These are phyloP conservation scores for Coemansia sp. DNA, from an alignment of 192 early-diverging fungal genomes.

Conservation along the genomic window DNA sequence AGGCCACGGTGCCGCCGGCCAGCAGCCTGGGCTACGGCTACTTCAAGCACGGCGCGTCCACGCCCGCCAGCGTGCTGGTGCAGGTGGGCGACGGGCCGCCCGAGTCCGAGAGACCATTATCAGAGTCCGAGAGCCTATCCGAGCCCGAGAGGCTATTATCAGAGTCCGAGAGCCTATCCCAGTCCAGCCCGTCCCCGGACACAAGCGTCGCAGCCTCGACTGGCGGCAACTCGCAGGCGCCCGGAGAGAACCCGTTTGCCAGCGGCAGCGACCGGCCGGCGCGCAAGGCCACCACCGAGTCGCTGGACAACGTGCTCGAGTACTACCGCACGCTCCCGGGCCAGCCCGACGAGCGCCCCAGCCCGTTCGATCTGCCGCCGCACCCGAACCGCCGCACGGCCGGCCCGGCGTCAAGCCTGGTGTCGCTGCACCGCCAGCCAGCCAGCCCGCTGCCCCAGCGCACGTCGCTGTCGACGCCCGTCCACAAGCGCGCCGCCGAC, in stretches of 20 bases:
- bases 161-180: too few relatives aligned
- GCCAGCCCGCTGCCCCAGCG: conserved; percentile 23
- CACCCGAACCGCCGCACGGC: not conserved
- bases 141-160: too few relatives aligned
- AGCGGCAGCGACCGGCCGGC: conserved; percentile 8
- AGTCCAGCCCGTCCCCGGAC: not conserved
- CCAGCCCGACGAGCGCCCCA: not conserved
- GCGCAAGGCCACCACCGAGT: conserved; percentile 42
- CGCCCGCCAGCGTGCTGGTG: conserved; percentile 36
- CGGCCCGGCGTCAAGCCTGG: conserved; percentile 3
- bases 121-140: too few relatives aligned
- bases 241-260: conserved; percentile 1
- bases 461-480: conserved; percentile 38
- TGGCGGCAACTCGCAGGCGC: not conserved
- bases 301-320: conserved; percentile 46
- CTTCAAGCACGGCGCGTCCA: conserved; percentile 5
- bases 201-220: not conserved
- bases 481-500: too few relatives aligned
- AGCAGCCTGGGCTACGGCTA: conserved; percentile 1
- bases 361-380: not conserved
- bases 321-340: conserved; percentile 35
- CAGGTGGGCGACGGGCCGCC: conserved; percentile 36
- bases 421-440: conserved; percentile 9
- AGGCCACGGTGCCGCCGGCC: conserved; percentile 6
- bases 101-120: too few relatives aligned